Evolutionary conservation across 148 eudicot species (phyloP).

Genomic region (Camellia sinensis): DNA sequence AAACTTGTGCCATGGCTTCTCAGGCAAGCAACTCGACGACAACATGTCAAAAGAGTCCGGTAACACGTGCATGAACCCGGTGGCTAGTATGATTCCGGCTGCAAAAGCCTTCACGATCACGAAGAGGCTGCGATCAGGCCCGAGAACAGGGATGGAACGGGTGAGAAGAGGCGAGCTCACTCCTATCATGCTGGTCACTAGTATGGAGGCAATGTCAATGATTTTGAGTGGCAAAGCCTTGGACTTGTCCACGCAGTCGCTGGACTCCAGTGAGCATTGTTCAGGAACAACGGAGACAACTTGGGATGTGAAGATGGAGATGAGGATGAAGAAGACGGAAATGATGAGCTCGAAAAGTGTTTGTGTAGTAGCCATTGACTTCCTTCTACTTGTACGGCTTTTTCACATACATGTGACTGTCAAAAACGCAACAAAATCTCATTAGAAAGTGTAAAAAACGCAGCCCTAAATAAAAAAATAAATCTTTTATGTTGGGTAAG

Average conservation of each 20-base stretch:
- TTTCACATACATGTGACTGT: too few relatives aligned
- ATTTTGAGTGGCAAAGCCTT: constrained; percentile 35
- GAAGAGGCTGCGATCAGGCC: constrained; percentile 46
- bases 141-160: constrained; percentile 31
- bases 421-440: too few relatives aligned
- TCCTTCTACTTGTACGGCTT: neutral
- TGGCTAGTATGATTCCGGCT: constrained; percentile 62
- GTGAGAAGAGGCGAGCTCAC: constrained; percentile 46
- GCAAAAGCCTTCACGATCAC: constrained; percentile 60
- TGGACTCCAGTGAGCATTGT: constrained; percentile 22
- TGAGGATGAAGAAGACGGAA: constrained; percentile 7
- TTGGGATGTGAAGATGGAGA: constrained; percentile 15
- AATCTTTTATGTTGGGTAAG: too few relatives aligned
- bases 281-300: constrained; percentile 8
- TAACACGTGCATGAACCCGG: constrained; percentile 72
- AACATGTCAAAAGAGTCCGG: constrained; percentile 56
- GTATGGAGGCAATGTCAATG: constrained; percentile 47
- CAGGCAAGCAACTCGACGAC: constrained; percentile 32
- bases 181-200: constrained; percentile 52
- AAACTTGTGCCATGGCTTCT: constrained; percentile 42
- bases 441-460: too few relatives aligned
- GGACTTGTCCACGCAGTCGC: constrained; percentile 29
- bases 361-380: neutral
- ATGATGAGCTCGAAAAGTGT: neutral
- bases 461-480: too few relatives aligned